Conservation (phyloP, 495 filamentous ascomycete species). For the Thermochaetoides thermophila region DNA sequence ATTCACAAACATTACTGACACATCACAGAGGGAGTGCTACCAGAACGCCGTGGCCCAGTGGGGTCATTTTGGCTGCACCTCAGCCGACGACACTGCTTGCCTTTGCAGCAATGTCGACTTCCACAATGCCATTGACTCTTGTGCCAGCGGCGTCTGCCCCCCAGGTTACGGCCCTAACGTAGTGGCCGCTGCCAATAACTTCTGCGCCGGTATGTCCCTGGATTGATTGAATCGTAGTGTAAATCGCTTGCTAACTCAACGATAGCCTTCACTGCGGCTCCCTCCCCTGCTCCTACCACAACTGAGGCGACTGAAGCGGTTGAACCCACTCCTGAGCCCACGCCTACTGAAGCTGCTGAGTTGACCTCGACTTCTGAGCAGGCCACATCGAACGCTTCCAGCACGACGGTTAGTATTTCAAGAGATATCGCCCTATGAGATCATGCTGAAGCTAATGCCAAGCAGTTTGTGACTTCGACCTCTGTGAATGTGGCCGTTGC, state of each 20-base stretch:
- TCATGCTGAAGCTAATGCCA: background rate
- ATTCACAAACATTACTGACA: slow-evolving; percentile 7
- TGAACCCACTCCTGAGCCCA: background rate
- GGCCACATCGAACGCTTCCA: background rate
- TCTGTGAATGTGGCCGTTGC: slow-evolving; percentile 4
- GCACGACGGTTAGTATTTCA: background rate
- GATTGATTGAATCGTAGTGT: too few relatives aligned
- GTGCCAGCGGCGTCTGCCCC: slow-evolving; percentile 10
- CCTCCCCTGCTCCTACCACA: slow-evolving; percentile 7
- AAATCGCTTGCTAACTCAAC: background rate
- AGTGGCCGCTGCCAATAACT: slow-evolving; percentile 3
- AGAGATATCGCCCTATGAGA: background rate
- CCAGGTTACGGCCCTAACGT: slow-evolving; percentile 7
- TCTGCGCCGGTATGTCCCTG: slow-evolving; percentile 28
- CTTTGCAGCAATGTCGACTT: slow-evolving; percentile 15
- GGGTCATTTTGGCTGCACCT: slow-evolving; percentile 8
- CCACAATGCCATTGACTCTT: slow-evolving; percentile 8
- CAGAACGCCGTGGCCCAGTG: slow-evolving; percentile 3
- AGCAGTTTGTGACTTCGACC: background rate
- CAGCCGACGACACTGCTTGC: slow-evolving; percentile 11
- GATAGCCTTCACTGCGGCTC: background rate
- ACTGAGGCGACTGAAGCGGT: background rate
- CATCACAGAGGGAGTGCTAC: slow-evolving; percentile 12
- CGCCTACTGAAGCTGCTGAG: too few relatives aligned
- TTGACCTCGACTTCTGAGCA: too few relatives aligned